Evolutionary conservation across 2,329 filamentous ascomycete species (phyloP).

Genomic region (Stagonosporopsis rhizophila): DNA sequence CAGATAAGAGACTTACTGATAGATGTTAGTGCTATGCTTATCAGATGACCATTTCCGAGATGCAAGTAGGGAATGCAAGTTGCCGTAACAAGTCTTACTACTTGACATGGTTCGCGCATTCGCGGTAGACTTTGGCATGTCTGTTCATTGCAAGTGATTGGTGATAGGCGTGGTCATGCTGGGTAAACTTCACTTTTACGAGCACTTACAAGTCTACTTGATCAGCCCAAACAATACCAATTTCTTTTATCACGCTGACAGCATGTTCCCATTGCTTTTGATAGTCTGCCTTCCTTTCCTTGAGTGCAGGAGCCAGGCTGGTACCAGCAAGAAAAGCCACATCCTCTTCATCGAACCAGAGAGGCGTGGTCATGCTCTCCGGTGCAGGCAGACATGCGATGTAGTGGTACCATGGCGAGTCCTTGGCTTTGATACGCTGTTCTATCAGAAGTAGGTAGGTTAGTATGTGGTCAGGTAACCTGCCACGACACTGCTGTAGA

Average conservation of each 20-base stretch:
- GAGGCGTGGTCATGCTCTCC: slow-evolving; percentile 45
- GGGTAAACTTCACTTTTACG: background rate
- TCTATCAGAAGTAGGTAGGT: slow-evolving; percentile 48
- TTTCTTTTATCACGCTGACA: slow-evolving; percentile 27
- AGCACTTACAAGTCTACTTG: slow-evolving; percentile 36
- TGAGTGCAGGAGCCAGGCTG: slow-evolving; percentile 38
- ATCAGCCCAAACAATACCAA: slow-evolving; percentile 24
- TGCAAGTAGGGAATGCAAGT: background rate
- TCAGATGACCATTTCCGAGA: background rate
- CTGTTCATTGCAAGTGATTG: too few species aligned
- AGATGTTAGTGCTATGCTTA: slow-evolving; percentile 23
- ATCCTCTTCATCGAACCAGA: slow-evolving; percentile 49
- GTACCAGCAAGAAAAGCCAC: slow-evolving; percentile 46
- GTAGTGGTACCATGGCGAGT: slow-evolving; percentile 48
- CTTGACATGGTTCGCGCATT: too few species aligned
- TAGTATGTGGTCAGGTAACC: slow-evolving; percentile 43
- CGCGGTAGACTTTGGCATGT: too few species aligned
- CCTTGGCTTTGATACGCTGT: slow-evolving; percentile 34
- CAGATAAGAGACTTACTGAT: slow-evolving; percentile 57
- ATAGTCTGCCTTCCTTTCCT: slow-evolving; percentile 29
- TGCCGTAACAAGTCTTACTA: background rate
- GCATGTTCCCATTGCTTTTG: slow-evolving; percentile 37
- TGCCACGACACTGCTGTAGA: slow-evolving; percentile 33
- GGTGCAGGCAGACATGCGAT: slow-evolving; percentile 44
- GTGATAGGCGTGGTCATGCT: too few species aligned